Evolutionary conservation across 176 grass and related monocot species (phyloP), one percentile per base, ranked within the genome.

Genomic region (Dactylis glomerata): DNA sequence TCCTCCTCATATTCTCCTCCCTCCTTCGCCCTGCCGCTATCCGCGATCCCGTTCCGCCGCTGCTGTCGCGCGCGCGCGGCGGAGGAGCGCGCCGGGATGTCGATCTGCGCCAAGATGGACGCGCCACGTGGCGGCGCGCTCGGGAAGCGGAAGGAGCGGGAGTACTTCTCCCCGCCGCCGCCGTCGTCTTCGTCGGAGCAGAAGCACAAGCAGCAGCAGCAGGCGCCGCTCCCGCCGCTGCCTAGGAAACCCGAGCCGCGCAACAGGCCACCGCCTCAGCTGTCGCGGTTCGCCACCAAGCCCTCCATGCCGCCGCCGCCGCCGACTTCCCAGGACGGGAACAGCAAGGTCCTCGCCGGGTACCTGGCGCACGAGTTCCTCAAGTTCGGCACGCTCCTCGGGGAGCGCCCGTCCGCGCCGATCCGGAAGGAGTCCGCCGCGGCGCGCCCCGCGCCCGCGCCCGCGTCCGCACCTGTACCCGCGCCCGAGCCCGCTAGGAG

Each of bases 301-400:
- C 61, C 92, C 0, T 36, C 37, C 20, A 27, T 72, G 61, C 77
- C 81, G 24, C 70, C 73, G 27, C 64, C 22, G 4, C 68, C 27
- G 27, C 54, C n/a, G n/a, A n/a, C 71, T 61, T 78, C 46, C 38
- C n/a, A 72, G 41, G 26, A 9, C 24, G 45, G 42, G 33, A 65
- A 54, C 65, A 86, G 50, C 89, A 91, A 89, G 89, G 83, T 95
- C n/a, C 69, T 98, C 16, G 96, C 91, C 26, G 96, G 93, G 54
- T 88, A 92, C 87, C 84, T 98, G 50, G 96, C 96, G 16, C 92
- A 98, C 83, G 93, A 98, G 87, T 95, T 90, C 83, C 91, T 95
- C 83, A 83, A 34, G 72, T 52, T 44, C 65, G 89, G 93, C 38
- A 98, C 91, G 38, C 73, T 98, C 68, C 83, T 94, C 34, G 93